Base-by-base conservation (phyloP, 1,284 basidiomycete genomes). In the Tremellales sp. region DNA sequence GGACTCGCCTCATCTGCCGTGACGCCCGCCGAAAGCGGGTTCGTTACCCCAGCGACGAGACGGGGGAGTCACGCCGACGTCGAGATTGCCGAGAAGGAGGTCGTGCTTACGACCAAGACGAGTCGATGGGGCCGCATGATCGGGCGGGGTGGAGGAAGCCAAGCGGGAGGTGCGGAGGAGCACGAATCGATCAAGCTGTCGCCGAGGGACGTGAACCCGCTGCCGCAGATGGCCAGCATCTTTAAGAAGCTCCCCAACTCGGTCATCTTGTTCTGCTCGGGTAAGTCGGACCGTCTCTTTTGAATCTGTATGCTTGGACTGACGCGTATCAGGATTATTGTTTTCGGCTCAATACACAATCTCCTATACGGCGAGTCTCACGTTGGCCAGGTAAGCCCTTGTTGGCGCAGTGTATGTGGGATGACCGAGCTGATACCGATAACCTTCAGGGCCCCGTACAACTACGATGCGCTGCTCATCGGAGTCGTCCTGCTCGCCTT, bases 401-500 rank as follows among this genome's bases (percentile, higher is more conserved):
- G n/a, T 28, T 13, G 8, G 18, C 1, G 14, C 16, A 9, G n/a
- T 13, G 16, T 8, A 18, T 28, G 28, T 18, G 28, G 10, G 3
- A 14, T 7, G 14, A 31, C 13, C 35, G 21, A 9, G 14, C 19
- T 22, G 25, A 39, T 21, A 4, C 24, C 26, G 14, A 14, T 43
- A 10, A 29, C 2, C 36, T 19, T 18, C 36, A 36, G 35, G 67
- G 71, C 74, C 22, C 73, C 77, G 7, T 92, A 92, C 60, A 69
- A 77, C 27, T 90, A 85, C 66, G 74, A 81, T 43, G 75, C 89
- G 0, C 74, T 91, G 3, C 75, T 81, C 43, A 81, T 86, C 45
- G 89, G 89, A 9, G 69, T 90, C 21, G 81, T 88, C 6, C 77
- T 90, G 7, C 77, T 93, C 16, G 73, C 83, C 0, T 86, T 83